Evolutionary conservation across 139 green algal species (phyloP).

Genomic region (Closterium sp.): DNA sequence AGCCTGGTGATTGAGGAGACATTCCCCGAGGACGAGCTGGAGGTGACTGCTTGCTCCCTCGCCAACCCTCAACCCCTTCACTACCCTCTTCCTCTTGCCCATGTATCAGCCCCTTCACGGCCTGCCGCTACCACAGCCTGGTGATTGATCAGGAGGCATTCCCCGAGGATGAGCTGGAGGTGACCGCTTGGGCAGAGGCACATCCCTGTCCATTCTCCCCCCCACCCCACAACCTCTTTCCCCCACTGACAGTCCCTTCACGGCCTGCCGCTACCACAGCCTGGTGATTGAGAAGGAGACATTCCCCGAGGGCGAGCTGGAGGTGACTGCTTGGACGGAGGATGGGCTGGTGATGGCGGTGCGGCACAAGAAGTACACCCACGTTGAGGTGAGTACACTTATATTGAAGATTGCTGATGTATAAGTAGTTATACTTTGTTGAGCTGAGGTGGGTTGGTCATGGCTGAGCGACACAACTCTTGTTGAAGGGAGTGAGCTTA

Average conservation of each 20-base stretch:
- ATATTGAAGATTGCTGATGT: neutral
- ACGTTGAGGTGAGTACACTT: slow-evolving; percentile 42
- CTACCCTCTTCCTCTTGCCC: no score
- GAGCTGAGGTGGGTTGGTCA: slow-evolving; percentile 96
- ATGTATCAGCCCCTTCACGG: slow-evolving; percentile 58
- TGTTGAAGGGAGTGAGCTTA: slow-evolving; percentile 48
- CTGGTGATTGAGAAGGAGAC: slow-evolving; percentile 89
- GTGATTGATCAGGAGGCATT: slow-evolving; percentile 87
- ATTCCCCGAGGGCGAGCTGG: slow-evolving; percentile 81
- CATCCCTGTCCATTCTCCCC: no score
- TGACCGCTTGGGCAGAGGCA: slow-evolving; percentile 95
- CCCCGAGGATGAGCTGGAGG: slow-evolving; percentile 83
- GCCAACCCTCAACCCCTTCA: no score
- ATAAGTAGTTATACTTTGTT: slow-evolving; percentile 68
- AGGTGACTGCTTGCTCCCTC: slow-evolving; percentile 95
- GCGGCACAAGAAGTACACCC: slow-evolving; percentile 73
- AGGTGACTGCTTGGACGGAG: slow-evolving; percentile 95
- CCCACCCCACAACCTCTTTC: neutral
- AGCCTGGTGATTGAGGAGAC: slow-evolving; percentile 88
- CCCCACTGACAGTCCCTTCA: slow-evolving; percentile 49
- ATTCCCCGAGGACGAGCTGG: slow-evolving; percentile 81
- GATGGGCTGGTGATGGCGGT: slow-evolving; percentile 97
- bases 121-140: slow-evolving; percentile 70
- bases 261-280: slow-evolving; percentile 63
- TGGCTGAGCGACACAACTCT: slow-evolving; percentile 90